phyloP scores from a whole-genome alignment of 495 filamentous ascomycete species.

The Thermothielavioides terrestris region DNA sequence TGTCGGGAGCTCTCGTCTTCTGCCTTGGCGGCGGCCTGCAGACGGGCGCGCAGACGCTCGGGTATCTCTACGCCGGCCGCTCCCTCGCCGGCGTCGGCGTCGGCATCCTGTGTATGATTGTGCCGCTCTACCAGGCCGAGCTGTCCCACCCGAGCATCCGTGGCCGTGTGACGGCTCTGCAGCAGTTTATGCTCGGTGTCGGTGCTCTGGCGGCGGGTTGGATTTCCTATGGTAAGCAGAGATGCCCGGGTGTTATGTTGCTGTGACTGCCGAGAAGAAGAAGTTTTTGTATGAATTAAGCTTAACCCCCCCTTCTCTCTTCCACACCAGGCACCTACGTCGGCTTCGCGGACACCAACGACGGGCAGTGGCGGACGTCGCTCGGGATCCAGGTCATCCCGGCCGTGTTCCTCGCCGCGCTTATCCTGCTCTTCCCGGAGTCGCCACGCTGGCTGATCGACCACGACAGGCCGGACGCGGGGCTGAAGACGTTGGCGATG shows the following conservation, averaged over 20 bases:
- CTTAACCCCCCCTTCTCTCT: background rate
- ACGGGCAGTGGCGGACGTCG: conserved; percentile 2
- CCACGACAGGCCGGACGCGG: background rate
- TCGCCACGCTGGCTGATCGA: conserved; percentile 9
- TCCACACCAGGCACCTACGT: background rate
- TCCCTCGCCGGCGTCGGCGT: conserved; percentile 1
- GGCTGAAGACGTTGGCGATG: background rate
- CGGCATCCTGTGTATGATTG: conserved; percentile 3
- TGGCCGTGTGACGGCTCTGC: conserved; percentile 3
- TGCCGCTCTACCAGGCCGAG: conserved; percentile 7
- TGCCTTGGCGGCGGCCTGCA: conserved; percentile 5
- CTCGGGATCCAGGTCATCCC: conserved; percentile 7
- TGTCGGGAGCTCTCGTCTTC: conserved; percentile 4
- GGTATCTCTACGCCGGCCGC: conserved; percentile 6
- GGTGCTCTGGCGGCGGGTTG: conserved; percentile 5
- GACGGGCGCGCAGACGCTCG: conserved; percentile 2
- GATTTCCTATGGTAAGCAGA: conserved; percentile 1
- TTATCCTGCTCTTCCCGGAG: conserved; percentile 8
- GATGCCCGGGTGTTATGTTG: background rate
- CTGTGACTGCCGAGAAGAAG: background rate
- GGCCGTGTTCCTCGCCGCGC: conserved; percentile 2
- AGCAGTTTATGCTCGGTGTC: conserved; percentile 7
- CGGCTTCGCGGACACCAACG: conserved; percentile 1
- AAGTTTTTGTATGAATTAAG: background rate
- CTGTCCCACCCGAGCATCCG: conserved; percentile 5